A percentile compares a stretch with the other conserved stretches of the same genome.
Evolutionary conservation across 306 rosid species (phyloP).

Genomic region (Hippophae gyantsensis): DNA sequence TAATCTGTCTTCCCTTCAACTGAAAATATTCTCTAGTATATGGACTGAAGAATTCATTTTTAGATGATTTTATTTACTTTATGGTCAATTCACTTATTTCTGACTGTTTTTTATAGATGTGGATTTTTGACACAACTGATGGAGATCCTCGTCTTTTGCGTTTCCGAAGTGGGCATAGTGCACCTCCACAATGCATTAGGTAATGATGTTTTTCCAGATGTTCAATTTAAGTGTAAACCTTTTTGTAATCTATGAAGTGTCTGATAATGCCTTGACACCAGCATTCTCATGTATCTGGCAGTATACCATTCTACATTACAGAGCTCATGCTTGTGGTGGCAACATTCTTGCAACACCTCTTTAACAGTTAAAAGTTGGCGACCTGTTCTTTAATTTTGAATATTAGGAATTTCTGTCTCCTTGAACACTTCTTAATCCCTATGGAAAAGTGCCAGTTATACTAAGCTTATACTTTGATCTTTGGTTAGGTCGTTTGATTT

Average conservation of each 20-base stretch:
- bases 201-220: conserved; percentile 27
- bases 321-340: too few relatives aligned
- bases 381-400: too few relatives aligned
- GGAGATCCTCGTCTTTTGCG: conserved; percentile 87
- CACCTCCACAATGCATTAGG: conserved; percentile 93
- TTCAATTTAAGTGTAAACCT: conserved; percentile 14
- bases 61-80: not conserved
- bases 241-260: not conserved
- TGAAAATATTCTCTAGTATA: too few relatives aligned
- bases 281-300: too few relatives aligned
- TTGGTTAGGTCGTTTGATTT: not conserved
- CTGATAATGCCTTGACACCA: not conserved
- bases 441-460: not conserved
- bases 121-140: conserved; percentile 90
- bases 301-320: too few relatives aligned
- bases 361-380: too few relatives aligned
- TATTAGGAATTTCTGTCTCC: not conserved
- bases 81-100: not conserved
- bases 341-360: too few relatives aligned
- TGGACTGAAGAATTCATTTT: not conserved
- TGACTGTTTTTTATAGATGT: conserved; percentile 43
- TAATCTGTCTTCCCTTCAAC: too few relatives aligned
- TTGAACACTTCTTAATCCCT: not conserved
- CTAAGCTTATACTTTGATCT: not conserved
- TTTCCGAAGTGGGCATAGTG: conserved; percentile 90